phyloP scores from a whole-genome alignment of 148 eudicot genomes.

The Spergularia bocconei region DNA sequence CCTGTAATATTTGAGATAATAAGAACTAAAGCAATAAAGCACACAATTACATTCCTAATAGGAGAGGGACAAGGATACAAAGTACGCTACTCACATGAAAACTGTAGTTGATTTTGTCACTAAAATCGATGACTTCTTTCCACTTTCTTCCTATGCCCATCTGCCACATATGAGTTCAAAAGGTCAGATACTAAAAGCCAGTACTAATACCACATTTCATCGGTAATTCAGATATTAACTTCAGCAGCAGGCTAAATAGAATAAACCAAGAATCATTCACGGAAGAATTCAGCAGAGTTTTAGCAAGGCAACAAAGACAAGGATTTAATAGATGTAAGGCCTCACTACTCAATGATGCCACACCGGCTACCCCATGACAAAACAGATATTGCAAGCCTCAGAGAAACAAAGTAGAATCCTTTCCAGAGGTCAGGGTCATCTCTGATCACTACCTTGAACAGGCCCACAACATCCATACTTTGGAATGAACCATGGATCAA shows the following conservation, averaged over 20 bases:
- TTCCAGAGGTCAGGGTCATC: no score
- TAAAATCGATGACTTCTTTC: conserved; percentile 69
- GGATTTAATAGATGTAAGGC: neutral
- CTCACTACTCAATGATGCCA: neutral
- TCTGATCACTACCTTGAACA: neutral
- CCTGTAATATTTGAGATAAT: conserved; percentile 37
- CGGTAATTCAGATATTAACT: neutral
- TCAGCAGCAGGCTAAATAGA: neutral
- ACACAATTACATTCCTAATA: neutral
- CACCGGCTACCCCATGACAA: no score
- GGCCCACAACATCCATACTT: neutral
- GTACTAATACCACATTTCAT: neutral
- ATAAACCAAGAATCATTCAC: neutral
- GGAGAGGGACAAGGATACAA: neutral
- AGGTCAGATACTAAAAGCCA: neutral
- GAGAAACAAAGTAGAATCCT: no score
- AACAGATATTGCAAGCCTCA: no score
- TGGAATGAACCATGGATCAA: neutral
- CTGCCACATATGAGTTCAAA: conserved; percentile 28
- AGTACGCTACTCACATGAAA: conserved; percentile 49
- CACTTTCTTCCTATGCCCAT: conserved; percentile 93
- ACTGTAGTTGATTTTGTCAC: conserved; percentile 65
- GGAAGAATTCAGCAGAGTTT: neutral
- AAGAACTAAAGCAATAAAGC: neutral
- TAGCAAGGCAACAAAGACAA: neutral